Base-by-base conservation (phyloP, 495 filamentous ascomycete species). In the Parathielavia hyrcaniae region DNA sequence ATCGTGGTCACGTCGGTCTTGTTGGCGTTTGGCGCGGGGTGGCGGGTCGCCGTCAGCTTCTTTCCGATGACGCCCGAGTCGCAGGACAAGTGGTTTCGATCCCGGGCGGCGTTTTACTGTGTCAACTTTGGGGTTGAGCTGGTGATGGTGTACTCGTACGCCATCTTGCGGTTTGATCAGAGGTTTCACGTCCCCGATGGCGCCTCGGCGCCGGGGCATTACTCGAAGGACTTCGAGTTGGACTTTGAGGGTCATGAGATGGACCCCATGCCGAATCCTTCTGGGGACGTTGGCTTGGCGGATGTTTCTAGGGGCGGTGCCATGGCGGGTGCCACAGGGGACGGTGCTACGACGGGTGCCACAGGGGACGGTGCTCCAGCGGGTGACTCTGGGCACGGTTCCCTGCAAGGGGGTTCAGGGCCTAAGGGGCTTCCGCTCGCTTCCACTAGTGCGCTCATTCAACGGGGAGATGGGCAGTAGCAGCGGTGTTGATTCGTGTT, bases 51-150 rank as follows among this genome's bases (percentile, higher is more conserved):
- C 1, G 81, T 76, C 0, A 73, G 62, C 35, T 90, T 80, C 71
- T 72, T 77, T 47, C 68, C 78, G 0, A 75, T 81, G 7, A 86
- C 84, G 0, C n/a, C n/a, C n/a, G n/a, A n/a, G 46, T 63, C 11
- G 68, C 39, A 86, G 36, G 86, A 88, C 12, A 78, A 83, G 4
- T 86, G 83, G 78, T 93, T 86, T 59, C 78, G 86, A 60, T 73
- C 68, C 58, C 86, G 86, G 62, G 79, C 82, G 4, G 82, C 80
- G 63, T 96, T 93, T 72, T 96, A 91, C 71, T 65, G 83, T 62
- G 90, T 95, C 75, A 83, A 86, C 66, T 91, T 91, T 61, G 73
- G 70, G 0, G 73, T 90, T 13, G 91, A 97, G 70, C 69, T 90
- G 26, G 20, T 84, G 4, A 81, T 92, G 13, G 79, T 92, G 2